A percentile compares a stretch with the other conserved stretches of the same genome.
Evolutionary conservation across 2,329 filamentous ascomycete genomes (phyloP).

Genomic region (Coleophoma crateriformis): DNA sequence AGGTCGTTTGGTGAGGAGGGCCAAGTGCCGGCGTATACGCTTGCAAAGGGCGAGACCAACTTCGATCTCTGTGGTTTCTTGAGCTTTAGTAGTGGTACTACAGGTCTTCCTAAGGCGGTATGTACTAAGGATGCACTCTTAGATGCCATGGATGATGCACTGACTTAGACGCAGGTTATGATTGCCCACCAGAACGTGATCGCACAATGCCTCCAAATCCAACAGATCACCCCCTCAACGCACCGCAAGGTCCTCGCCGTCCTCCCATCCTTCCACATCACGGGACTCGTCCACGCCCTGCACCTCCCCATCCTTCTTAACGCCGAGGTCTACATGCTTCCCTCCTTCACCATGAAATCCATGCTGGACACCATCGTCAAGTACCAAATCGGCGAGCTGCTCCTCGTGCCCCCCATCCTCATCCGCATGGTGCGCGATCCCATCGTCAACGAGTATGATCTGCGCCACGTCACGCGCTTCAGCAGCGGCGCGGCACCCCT

Average conservation of each 20-base stretch:
- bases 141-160: background rate
- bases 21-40: slow-evolving; percentile 41
- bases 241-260: slow-evolving; percentile 49
- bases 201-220: slow-evolving; percentile 55
- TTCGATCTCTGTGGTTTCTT: slow-evolving; percentile 48
- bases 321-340: slow-evolving; percentile 61
- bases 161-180: slow-evolving; percentile 34
- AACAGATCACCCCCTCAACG: slow-evolving; percentile 42
- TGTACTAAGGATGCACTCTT: background rate
- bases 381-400: slow-evolving; percentile 48
- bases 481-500: slow-evolving; percentile 56
- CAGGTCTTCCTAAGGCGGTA: slow-evolving; percentile 41
- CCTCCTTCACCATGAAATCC: slow-evolving; percentile 53
- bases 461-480: slow-evolving; percentile 49
- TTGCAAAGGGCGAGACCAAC: slow-evolving; percentile 48
- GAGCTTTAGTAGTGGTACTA: slow-evolving; percentile 44
- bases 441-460: slow-evolving; percentile 47
- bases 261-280: slow-evolving; percentile 54
- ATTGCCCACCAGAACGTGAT: slow-evolving; percentile 48
- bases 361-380: slow-evolving; percentile 48
- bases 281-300: slow-evolving; percentile 54
- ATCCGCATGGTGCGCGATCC: slow-evolving; percentile 55
- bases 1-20: slow-evolving; percentile 29
- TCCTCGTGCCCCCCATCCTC: slow-evolving; percentile 55
- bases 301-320: slow-evolving; percentile 59